phyloP scores from a whole-genome alignment of 345 rosid species.

The Salix viminalis region DNA sequence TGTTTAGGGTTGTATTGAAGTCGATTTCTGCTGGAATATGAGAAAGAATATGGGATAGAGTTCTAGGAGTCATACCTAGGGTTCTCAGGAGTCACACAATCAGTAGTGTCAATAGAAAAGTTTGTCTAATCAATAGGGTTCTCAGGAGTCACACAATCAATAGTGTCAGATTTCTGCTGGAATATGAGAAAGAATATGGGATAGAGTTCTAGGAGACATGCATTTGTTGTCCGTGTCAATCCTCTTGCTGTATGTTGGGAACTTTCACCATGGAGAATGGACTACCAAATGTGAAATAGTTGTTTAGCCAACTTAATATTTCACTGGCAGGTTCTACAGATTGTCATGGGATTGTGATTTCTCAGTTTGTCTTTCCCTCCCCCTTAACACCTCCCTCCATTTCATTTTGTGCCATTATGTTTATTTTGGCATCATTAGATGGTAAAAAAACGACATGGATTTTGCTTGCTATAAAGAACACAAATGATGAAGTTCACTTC shows the following conservation, averaged over 20 bases:
- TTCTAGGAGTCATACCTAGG: too few relatives aligned
- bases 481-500: neutral
- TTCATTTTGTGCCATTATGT: neutral
- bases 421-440: neutral
- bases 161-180: too few relatives aligned
- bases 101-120: too few relatives aligned
- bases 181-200: too few relatives aligned
- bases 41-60: too few relatives aligned
- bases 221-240: too few relatives aligned
- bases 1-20: too few relatives aligned
- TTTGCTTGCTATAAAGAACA: neutral
- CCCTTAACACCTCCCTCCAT: neutral
- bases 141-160: too few relatives aligned
- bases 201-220: too few relatives aligned
- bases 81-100: too few relatives aligned
- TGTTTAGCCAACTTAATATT: neutral
- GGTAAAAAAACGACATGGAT: neutral
- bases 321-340: neutral
- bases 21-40: too few relatives aligned
- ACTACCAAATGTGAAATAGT: neutral
- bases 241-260: neutral
- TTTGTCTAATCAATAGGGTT: too few relatives aligned
- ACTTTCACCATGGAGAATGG: neutral
- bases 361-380: neutral
- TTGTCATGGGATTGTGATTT: neutral